Evolutionary conservation across 441 rosid genomes (phyloP).

Genomic region (Mallotus japonicus): DNA sequence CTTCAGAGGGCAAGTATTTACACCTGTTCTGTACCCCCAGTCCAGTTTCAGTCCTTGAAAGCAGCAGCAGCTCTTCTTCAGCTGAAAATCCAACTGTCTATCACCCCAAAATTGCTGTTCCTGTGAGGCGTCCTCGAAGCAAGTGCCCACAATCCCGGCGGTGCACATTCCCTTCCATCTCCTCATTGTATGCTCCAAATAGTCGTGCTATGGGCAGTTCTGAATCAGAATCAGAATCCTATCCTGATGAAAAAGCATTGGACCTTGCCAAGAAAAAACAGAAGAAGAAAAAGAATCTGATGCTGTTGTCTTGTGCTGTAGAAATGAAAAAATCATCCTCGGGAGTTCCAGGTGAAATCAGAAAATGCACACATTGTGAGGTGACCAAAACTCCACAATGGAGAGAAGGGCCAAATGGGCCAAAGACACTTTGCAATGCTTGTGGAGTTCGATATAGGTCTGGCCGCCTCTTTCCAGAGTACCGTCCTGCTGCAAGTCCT

Average conservation of each 20-base stretch:
- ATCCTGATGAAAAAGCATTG: conserved; percentile 30
- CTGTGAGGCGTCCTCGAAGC: conserved; percentile 81
- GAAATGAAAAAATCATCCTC: conserved; percentile 29
- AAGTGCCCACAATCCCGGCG: conserved; percentile 53
- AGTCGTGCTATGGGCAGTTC: conserved; percentile 24
- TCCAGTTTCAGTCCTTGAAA: conserved; percentile 83
- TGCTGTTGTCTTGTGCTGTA: conserved; percentile 30
- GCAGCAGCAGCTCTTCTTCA: conserved; percentile 50
- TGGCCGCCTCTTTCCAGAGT: conserved; percentile 86
- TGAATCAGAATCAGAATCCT: conserved; percentile 39
- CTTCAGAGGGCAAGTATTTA: conserved; percentile 43
- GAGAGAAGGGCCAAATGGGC: conserved; percentile 96
- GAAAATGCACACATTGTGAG: conserved; percentile 80
- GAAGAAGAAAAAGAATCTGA: conserved; percentile 39
- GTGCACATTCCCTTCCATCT: conserved; percentile 30
- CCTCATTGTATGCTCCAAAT: conserved; percentile 22
- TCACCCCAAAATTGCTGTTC: conserved; percentile 34
- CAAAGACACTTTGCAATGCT: conserved; percentile 92
- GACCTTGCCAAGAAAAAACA: conserved; percentile 40
- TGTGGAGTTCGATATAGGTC: conserved; percentile 92
- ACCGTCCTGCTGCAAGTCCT: conserved; percentile 91
- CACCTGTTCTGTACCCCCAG: conserved; percentile 49
- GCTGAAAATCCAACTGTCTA: conserved; percentile 40
- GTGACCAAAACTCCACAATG: conserved; percentile 89
- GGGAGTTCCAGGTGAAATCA: conserved; percentile 21